A percentile compares a stretch with the other conserved stretches of the same genome.
Evolutionary conservation across 371 early-diverging fungal species (phyloP).

Genomic region (Circinella minor): DNA sequence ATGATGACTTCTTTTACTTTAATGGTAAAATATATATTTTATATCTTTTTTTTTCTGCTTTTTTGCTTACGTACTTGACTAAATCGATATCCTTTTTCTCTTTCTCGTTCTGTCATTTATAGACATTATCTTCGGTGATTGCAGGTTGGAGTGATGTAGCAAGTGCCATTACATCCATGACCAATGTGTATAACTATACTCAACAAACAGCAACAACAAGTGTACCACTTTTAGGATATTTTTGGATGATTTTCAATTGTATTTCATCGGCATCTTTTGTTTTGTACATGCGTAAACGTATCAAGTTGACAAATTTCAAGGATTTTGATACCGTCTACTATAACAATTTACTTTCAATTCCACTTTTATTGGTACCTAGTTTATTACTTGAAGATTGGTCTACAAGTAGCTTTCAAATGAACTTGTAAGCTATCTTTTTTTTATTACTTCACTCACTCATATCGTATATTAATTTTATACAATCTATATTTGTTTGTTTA

Average conservation of each 20-base stretch:
- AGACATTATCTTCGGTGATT: conserved; percentile 87
- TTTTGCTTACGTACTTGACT: neutral
- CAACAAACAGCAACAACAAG: conserved; percentile 19
- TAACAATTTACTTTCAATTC: conserved; percentile 92
- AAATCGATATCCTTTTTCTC: conserved; percentile 2
- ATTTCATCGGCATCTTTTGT: conserved; percentile 91
- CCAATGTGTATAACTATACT: conserved; percentile 28
- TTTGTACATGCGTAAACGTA: conserved; percentile 88
- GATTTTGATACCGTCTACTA: conserved; percentile 98
- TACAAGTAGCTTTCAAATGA: conserved; percentile 50
- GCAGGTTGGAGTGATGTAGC: conserved; percentile 84
- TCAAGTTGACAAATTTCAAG: conserved; percentile 85
- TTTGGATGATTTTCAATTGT: conserved; percentile 92
- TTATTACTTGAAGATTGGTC: conserved; percentile 82
- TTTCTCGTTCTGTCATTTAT: neutral
- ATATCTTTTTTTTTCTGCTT: neutral
- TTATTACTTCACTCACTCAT: neutral
- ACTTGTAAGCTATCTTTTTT: conserved; percentile 55
- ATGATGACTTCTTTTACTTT: conserved; percentile 87
- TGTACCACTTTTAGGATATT: conserved; percentile 67
- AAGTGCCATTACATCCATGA: conserved; percentile 50
- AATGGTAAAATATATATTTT: conserved; percentile 64
- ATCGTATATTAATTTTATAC: no score
- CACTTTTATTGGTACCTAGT: conserved; percentile 82
- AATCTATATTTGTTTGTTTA: no score